Percentiles rank a stretch among this genome's conserved stretches.
These are phyloP conservation scores for Phialemonium atrogriseum DNA, from an alignment of 2,329 filamentous ascomycete genomes.

Conservation along the genomic window DNA sequence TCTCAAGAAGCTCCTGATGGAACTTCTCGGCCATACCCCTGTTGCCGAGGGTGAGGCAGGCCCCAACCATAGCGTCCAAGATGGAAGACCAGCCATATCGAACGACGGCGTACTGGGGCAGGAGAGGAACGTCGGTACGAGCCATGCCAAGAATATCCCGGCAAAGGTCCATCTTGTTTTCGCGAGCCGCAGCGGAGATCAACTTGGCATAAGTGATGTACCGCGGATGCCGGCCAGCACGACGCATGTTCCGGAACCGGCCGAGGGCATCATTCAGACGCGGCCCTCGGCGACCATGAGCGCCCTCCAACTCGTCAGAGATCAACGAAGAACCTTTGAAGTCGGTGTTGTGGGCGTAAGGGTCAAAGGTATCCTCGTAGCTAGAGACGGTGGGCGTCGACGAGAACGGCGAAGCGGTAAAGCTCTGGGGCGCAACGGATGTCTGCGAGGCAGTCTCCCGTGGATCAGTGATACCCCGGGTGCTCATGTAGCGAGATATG, in stretches of 20 bases:
- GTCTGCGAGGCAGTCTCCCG: conserved; percentile 41
- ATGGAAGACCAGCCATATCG: conserved; percentile 96
- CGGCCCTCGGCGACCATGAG: conserved; percentile 61
- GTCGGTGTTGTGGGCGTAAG: conserved; percentile 83
- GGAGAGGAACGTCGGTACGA: conserved; percentile 75
- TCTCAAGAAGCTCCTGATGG: conserved; percentile 83
- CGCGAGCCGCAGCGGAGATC: conserved; percentile 80
- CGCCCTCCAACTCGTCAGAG: conserved; percentile 79
- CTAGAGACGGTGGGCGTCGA: conserved; percentile 49
- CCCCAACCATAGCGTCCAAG: conserved; percentile 91
- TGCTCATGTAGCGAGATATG: conserved; percentile 50
- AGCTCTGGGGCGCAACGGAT: conserved; percentile 37
- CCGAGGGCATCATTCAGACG: conserved; percentile 72
- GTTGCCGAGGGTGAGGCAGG: conserved; percentile 75
- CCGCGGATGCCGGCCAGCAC: conserved; percentile 80
- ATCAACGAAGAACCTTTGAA: conserved; percentile 90
- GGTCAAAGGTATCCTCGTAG: conserved; percentile 80
- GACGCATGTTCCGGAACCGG: conserved; percentile 88
- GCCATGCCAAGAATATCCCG: conserved; percentile 87
- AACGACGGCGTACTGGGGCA: conserved; percentile 77
- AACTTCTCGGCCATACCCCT: conserved; percentile 75
- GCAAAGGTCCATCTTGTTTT: conserved; percentile 72
- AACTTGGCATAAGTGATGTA: conserved; percentile 97
- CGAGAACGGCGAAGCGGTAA: conserved; percentile 41
- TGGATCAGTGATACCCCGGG: conserved; percentile 45